Base-by-base conservation (phyloP, 495 filamentous ascomycete species). In the Penicillium canescens region DNA sequence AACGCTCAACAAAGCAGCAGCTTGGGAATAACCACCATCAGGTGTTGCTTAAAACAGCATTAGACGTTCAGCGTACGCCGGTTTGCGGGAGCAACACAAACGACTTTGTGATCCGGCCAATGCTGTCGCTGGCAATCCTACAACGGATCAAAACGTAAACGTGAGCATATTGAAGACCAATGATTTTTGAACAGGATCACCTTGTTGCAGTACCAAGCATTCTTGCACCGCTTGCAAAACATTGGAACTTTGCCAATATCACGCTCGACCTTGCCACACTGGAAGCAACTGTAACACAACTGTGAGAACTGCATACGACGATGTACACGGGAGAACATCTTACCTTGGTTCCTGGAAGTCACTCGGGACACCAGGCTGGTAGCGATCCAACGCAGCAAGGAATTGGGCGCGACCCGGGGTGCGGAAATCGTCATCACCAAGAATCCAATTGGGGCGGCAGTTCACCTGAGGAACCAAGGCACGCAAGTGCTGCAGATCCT, bases 321-420 rank as follows among this genome's bases (percentile, higher is more conserved):
- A 0, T 33, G 8, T 34, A 0, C 9, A 14, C 21, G n/a, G 18
- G 18, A 6, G 16, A 0, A 10, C 6, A 13, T 31, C 36, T 8
- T 3, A 54, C 51, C 43, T 46, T 9, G 42, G 36, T 5, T 46
- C 24, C 35, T 33, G 20, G 16, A 54, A 46, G 42, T 24, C 47
- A 11, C 51, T 31, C 8, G 51, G 14, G 5, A 54, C 42, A 26
- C 42, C 51, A 6, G 51, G 21, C 43, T 47, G 20, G 23, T 42
- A 47, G 13, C 40, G 24, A 33, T 54, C 37, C 21, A 54, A 21
- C 9, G 51, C 51, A 36, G 51, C 51, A 18, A 40, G 26, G 13
- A 54, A 54, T 24, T 54, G 51, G 34, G 36, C 42, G 1, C 44
- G 43, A 28, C 51, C 51, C 6, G 51, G 51, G 12, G 21, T 24